Evolutionary conservation across 768 basidiomycete genomes (phyloP), one percentile per base, ranked within the genome.

Genomic region (Naganishia onofrii): DNA sequence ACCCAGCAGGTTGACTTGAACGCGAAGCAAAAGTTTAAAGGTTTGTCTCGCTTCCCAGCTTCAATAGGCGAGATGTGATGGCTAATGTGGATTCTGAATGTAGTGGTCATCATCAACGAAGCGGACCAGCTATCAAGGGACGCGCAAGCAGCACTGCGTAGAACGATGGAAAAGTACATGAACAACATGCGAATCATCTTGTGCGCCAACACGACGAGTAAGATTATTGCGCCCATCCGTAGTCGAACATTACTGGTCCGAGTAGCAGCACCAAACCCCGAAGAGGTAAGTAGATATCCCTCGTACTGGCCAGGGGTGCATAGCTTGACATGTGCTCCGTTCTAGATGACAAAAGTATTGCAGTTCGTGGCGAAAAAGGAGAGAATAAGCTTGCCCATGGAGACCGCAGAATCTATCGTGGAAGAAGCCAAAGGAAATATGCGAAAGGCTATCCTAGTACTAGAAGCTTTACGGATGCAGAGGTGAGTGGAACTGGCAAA

Each of bases 91-190:
- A 29, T 69, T 70, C 34, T 71, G 6, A 17, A 46, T 55, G 7
- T 73, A 97, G 95, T 94, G n/a, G 94, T 99, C 63, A 86, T 99
- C 69, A 96, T 99, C 77, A 97, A 98, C 75, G 95, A 97, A 82
- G 95, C 95, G 1, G 95, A 99, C 80, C 89, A 91, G 0, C 85
- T 99, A 51, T 88, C 92, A 13, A 88, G 95, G 66, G 95, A 99
- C 82, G 95, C 95, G 0, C 95, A 99, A 83, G 93, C 95, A 0
- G 95, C 95, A 9, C 86, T 99, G 38, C 88, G 95, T 76, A 86
- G 95, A 69, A 99, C 95, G 12, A 99, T 98, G 95, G 95, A 99
- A 79, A 98, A 97, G 82, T 98, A 95, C 84, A 97, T 96, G 90
- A 88, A 89, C 51, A 99, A 97, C 80, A 87, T 99, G 87, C 88